These are phyloP conservation scores for Pichia kluyveri DNA, from an alignment of 805 yeast genomes.

Conservation along the genomic window DNA sequence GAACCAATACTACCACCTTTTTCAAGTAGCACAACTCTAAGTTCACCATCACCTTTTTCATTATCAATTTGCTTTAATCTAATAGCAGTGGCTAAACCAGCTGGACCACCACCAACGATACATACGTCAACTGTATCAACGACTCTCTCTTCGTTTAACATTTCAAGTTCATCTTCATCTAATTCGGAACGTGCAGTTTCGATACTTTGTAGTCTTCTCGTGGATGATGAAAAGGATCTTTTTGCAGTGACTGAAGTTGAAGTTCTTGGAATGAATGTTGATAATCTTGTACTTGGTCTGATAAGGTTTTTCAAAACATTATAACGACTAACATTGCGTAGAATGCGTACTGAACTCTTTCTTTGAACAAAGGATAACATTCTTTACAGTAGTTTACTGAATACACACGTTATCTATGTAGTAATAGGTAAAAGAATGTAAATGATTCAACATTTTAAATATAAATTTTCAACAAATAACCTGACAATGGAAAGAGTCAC, in stretches of 20 bases:
- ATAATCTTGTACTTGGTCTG: not conserved
- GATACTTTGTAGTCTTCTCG: slow-evolving; percentile 6
- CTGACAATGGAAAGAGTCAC: too few species aligned
- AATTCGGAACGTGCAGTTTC: slow-evolving; percentile 22
- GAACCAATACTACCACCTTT: slow-evolving; percentile 91
- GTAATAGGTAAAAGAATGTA: too few species aligned
- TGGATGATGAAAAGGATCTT: not conserved
- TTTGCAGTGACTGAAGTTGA: not conserved
- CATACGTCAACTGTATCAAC: slow-evolving; percentile 87
- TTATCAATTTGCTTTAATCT: slow-evolving; percentile 75
- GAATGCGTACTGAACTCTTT: too few species aligned
- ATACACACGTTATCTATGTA: too few species aligned
- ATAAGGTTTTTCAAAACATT: not conserved
- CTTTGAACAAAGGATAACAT: too few species aligned
- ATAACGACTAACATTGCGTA: too few species aligned
- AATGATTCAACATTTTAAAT: too few species aligned
- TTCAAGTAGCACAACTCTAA: slow-evolving; percentile 83
- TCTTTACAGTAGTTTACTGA: too few species aligned
- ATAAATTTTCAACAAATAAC: too few species aligned
- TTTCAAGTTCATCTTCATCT: slow-evolving; percentile 35
- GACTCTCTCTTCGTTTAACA: slow-evolving; percentile 58
- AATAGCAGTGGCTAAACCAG: slow-evolving; percentile 93
- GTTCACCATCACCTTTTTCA: slow-evolving; percentile 42
- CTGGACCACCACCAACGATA: slow-evolving; percentile 97
- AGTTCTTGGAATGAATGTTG: not conserved